Percentiles rank a stretch among this genome's conserved stretches.
Evolutionary conservation across 148 eudicot genomes (phyloP).

Genomic region (Camellia japonica): DNA sequence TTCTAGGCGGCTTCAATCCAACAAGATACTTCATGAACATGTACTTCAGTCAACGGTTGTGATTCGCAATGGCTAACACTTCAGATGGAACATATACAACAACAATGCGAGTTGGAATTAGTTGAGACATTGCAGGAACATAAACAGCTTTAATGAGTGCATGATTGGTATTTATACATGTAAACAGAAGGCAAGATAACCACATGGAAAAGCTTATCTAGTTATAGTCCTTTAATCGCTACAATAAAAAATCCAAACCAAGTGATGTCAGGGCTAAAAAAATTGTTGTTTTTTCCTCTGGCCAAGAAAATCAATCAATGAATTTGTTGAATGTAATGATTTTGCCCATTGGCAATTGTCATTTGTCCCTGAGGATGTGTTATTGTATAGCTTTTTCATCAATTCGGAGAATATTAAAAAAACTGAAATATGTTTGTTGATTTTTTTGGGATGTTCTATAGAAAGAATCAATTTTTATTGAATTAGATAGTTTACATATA

Average conservation of each 20-base stretch:
- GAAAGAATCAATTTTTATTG: no score
- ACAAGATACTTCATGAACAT: slow-evolving; percentile 90
- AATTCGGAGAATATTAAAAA: no score
- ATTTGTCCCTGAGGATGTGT: neutral
- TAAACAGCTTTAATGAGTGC: neutral
- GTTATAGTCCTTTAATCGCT: slow-evolving; percentile 10
- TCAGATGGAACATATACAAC: slow-evolving; percentile 16
- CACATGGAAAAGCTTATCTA: slow-evolving; percentile 15
- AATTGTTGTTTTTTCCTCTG: neutral
- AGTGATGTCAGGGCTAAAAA: slow-evolving; percentile 7
- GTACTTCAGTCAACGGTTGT: slow-evolving; percentile 71
- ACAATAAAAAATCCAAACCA: slow-evolving; percentile 1
- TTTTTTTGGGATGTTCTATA: no score
- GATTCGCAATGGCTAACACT: slow-evolving; percentile 24
- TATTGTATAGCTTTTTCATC: no score
- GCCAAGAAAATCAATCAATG: neutral
- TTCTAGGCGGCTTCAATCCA: slow-evolving; percentile 87
- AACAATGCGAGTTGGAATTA: slow-evolving; percentile 9
- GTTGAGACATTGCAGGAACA: slow-evolving; percentile 13
- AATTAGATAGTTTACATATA: no score
- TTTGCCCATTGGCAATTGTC: slow-evolving; percentile 13
- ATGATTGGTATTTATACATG: slow-evolving; percentile 13
- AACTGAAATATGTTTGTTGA: no score
- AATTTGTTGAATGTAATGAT: slow-evolving; percentile 14
- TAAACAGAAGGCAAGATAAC: slow-evolving; percentile 1